Percentiles rank a stretch among this genome's conserved stretches.
Evolutionary conservation across 1,284 basidiomycete species (phyloP).

Genomic region (Ustilago sp.): DNA sequence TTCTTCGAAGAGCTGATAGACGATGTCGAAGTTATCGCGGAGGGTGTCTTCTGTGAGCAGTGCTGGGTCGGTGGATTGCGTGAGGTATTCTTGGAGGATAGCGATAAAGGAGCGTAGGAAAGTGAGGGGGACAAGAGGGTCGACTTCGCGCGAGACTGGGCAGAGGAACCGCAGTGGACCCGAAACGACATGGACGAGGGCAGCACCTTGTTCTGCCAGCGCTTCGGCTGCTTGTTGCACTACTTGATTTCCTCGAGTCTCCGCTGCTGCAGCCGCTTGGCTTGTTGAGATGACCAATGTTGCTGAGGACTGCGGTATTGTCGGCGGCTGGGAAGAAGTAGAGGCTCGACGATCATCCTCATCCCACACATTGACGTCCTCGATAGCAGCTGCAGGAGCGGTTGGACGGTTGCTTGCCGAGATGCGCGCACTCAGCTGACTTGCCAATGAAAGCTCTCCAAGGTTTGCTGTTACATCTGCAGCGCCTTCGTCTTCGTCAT

Average conservation of each 20-base stretch:
- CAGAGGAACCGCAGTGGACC: slow-evolving; percentile 81
- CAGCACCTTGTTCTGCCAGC: slow-evolving; percentile 69
- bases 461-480: slow-evolving; percentile 28
- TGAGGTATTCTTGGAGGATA: slow-evolving; percentile 63
- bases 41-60: slow-evolving; percentile 62
- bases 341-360: slow-evolving; percentile 9
- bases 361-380: slow-evolving; percentile 51
- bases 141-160: slow-evolving; percentile 84
- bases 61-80: slow-evolving; percentile 43
- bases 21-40: slow-evolving; percentile 64
- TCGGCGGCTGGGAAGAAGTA: not conserved
- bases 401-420: slow-evolving; percentile 19
- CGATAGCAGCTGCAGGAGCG: slow-evolving; percentile 5
- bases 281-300: not conserved
- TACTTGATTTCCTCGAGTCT: slow-evolving; percentile 19
- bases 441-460: slow-evolving; percentile 42
- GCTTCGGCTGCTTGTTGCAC: slow-evolving; percentile 46
- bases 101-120: slow-evolving; percentile 87
- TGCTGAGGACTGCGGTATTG: slow-evolving; percentile 3
- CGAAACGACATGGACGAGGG: slow-evolving; percentile 82
- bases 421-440: slow-evolving; percentile 45
- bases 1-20: slow-evolving; percentile 67
- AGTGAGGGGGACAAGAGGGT: slow-evolving; percentile 88
- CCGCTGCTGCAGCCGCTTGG: slow-evolving; percentile 11
- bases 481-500: slow-evolving; percentile 22